Conservation (phyloP, 768 basidiomycete species). For the Glaciozyma martinii region DNA sequence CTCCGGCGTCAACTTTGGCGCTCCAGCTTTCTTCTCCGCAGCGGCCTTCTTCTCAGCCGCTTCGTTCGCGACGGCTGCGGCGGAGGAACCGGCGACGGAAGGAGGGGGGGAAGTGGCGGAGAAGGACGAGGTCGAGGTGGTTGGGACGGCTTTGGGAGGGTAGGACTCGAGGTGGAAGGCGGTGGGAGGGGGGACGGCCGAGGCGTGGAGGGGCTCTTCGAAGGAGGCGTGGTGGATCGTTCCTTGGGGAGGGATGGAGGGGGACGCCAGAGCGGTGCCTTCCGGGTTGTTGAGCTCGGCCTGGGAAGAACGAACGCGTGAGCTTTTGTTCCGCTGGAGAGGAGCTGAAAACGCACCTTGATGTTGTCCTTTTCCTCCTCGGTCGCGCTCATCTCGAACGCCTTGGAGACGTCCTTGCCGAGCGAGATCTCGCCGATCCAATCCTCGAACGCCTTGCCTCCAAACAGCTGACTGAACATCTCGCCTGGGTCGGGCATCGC, state of each 20-base stretch:
- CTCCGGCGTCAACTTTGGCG: constrained; percentile 50
- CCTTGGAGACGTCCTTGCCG: constrained; percentile 61
- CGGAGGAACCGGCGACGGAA: constrained; percentile 29
- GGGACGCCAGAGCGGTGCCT: neutral
- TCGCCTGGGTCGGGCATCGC: constrained; percentile 85
- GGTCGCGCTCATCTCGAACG: constrained; percentile 59
- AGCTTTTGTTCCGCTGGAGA: neutral
- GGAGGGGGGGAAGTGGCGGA: constrained; percentile 3
- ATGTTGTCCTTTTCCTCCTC: constrained; percentile 87
- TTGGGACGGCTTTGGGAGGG: constrained; percentile 8
- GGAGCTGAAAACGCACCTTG: constrained; percentile 45
- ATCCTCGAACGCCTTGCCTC: constrained; percentile 23
- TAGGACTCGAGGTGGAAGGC: constrained; percentile 19
- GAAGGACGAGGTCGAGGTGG: constrained; percentile 18
- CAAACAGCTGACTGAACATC: constrained; percentile 59
- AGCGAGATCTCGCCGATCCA: constrained; percentile 95
- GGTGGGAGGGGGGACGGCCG: neutral
- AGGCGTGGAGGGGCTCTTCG: neutral
- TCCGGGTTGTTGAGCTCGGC: neutral
- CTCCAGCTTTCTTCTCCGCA: constrained; percentile 36
- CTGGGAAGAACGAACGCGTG: neutral
- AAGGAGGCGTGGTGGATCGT: neutral
- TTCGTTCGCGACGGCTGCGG: constrained; percentile 26
- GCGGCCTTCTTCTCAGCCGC: constrained; percentile 7
- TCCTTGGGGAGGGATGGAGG: neutral